Evolutionary conservation across 1,284 basidiomycete species (phyloP), one percentile per base, ranked within the genome.

Genomic region (Apiotrichum sp.): DNA sequence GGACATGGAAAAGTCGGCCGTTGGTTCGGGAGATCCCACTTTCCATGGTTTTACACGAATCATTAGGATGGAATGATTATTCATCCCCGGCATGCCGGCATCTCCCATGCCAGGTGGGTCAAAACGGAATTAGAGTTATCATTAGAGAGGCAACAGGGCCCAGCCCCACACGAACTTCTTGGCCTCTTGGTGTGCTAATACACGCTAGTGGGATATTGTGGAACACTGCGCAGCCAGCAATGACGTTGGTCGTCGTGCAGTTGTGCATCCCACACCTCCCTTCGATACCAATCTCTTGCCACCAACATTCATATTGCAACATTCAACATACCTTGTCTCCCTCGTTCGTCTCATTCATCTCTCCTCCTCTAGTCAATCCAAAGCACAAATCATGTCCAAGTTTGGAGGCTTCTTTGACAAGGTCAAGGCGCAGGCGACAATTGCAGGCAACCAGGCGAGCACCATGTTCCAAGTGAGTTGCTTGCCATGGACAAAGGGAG

Each of bases 401-500:
- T 61, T 57, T 38, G 57, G 57, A 22, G 46, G 52, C 43, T 59
- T 70, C 40, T 45, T 68, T 39, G 58, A 56, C 59, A 70, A 70
- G 59, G 68, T 64, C 41, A 57, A 61, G 39, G 52, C 62, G 6
- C 55, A 59, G 43, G 65, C 65, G 1, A 42, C 52, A 5, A 43
- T 46, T 3, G 68, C 65, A 4, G 63, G 66, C 35, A 52, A 55
- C 10, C 67, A 68, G 55, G 70, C 70, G 3, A 54, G 55, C 41
- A 53, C 61, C 6, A 62, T 69, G 57, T 52, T 67, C 50, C 64
- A 67, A 55, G 70, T 71, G 49, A 45, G 66, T 56, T 32, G 6
- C 10, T 11, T 41, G 11, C 14, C 14, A 14, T 22, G 22, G 22
- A 22, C 22, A 22, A 22, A 22, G 22, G 22, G 22, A 22, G 22